These are phyloP conservation scores for Backusella circina DNA, from an alignment of 192 early-diverging fungal genomes.

Conservation along the genomic window DNA sequence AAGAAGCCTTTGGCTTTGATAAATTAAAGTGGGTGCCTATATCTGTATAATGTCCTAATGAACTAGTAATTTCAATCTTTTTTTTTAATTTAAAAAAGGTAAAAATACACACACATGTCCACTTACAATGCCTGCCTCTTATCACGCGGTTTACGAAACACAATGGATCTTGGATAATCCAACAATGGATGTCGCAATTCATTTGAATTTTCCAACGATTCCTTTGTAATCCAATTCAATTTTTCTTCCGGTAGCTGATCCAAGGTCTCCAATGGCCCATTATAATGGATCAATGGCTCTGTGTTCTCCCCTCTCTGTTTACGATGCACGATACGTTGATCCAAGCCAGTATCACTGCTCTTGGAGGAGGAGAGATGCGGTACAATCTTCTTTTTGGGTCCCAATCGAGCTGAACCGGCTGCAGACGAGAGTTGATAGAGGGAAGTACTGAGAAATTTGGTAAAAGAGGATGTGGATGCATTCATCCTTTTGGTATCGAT, in stretches of 20 bases:
- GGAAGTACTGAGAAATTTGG: background rate
- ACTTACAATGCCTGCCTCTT: background rate
- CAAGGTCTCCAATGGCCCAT: constrained; percentile 19
- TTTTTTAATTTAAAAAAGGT: background rate
- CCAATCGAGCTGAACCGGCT: background rate
- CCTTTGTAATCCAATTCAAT: constrained; percentile 17
- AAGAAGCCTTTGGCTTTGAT: constrained; percentile 14
- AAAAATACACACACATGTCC: background rate
- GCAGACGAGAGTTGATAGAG: constrained; percentile 7
- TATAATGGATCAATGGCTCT: constrained; percentile 26
- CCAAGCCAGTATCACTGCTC: background rate
- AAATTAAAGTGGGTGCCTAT: background rate
- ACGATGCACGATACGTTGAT: background rate
- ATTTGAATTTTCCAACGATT: constrained; percentile 5
- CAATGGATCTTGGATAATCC: constrained; percentile 5
- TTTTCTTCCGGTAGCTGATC: constrained; percentile 26
- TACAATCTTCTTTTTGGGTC: background rate
- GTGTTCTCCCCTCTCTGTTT: background rate
- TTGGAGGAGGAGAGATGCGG: background rate
- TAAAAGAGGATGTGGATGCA: background rate
- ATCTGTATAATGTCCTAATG: background rate
- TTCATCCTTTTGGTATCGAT: background rate
- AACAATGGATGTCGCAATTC: background rate
- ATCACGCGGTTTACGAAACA: constrained; percentile 21
- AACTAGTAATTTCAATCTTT: background rate